Base-by-base conservation (phyloP, 306 rosid species). In the Lagenaria siceraria region DNA sequence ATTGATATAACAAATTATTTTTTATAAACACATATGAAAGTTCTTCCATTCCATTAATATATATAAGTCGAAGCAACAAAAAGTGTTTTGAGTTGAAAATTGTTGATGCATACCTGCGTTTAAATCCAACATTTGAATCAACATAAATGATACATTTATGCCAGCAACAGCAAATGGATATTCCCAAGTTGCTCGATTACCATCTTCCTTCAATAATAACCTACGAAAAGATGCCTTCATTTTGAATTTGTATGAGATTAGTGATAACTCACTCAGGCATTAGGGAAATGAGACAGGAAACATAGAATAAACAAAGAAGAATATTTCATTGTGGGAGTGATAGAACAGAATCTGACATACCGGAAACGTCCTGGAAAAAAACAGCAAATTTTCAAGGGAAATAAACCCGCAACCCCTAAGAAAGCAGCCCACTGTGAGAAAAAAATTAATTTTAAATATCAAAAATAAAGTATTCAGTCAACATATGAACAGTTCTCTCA, bases 131-230 rank as follows among this genome's bases (percentile, higher is more conserved):
- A 95, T 89, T 83, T 85, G 92, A 80, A 89, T 89, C 86, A 95
- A 79, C 99, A 95, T 95, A 82, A 83, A 92, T 33, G 99, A 87
- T 74, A 95, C 80, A 64, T 95, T 95, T 58, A 92, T 87, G 83
- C 99, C 99, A 33, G 99, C 99, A 81, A 85, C 99, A 71, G 97
- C 97, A 80, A 95, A 95, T 22, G 99, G 99, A 80, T 95, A 95
- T 80, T 95, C 99, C 97, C 97, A 95, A n/a, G 85, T 87, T 69
- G 97, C 97, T 77, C 97, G 88, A 0, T 78, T 64, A 71, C 99
- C 99, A 3, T 69, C 99, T 88, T 87, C 86, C 90, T 95, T 95
- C 69, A 83, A 77, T 84, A 95, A 79, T 81, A 95, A 82, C 95
- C 91, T 92, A 82, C 83, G 96, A 78, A 95, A 95, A 86, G 97